Percentiles rank a stretch among this genome's conserved stretches.
Evolutionary conservation across 2,329 filamentous ascomycete species (phyloP).

Genomic region (Calonectria pteridis): DNA sequence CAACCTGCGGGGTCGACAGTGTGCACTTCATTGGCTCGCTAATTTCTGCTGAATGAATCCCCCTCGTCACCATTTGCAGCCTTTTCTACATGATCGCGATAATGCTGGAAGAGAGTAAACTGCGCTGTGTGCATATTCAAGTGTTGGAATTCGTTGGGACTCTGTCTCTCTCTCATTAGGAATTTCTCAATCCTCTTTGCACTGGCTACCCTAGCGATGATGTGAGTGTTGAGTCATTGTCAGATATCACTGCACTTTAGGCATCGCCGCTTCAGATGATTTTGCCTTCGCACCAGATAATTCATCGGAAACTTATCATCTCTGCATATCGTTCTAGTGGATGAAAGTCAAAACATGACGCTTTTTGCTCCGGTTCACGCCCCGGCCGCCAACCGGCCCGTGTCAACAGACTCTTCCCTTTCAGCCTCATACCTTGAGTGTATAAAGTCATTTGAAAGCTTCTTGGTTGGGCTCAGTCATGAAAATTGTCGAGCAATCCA

Average conservation of each 20-base stretch:
- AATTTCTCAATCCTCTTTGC: neutral
- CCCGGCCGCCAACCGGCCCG: neutral
- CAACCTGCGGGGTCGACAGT: neutral
- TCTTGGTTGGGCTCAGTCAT: neutral
- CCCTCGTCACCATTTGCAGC: neutral
- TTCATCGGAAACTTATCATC: neutral
- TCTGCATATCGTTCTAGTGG: neutral
- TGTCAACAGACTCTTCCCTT: neutral
- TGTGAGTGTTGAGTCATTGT: neutral
- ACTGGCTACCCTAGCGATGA: neutral
- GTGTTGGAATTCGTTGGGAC: neutral
- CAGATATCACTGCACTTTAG: neutral
- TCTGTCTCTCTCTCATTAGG: neutral
- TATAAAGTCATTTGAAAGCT: neutral
- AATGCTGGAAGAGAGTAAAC: neutral
- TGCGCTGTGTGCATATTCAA: neutral
- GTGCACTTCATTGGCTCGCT: neutral
- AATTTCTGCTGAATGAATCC: neutral
- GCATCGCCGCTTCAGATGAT: neutral
- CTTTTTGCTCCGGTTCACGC: neutral
- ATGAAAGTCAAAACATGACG: neutral
- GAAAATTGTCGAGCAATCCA: neutral
- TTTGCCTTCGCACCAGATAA: neutral
- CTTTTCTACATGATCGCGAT: neutral
- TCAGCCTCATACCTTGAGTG: neutral